Evolutionary conservation across 257 asterid species (phyloP).

Genomic region (Thymus mandschuricus): DNA sequence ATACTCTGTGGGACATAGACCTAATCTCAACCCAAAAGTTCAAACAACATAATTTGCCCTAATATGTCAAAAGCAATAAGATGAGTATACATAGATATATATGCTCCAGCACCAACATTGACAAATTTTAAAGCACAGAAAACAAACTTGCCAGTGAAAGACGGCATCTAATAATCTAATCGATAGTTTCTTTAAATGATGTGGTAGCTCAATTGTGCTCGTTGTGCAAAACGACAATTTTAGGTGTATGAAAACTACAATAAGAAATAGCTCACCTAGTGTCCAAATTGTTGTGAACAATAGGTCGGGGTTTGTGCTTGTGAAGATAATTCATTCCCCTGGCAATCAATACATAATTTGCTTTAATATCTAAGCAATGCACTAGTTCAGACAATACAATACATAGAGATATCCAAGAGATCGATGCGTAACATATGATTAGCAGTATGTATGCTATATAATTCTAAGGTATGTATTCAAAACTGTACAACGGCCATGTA

Average conservation of each 20-base stretch:
- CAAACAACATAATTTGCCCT: neutral
- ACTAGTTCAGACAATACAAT: neutral
- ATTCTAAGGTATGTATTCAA: neutral
- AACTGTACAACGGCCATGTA: neutral
- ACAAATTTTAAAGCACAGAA: neutral
- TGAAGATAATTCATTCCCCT: slow-evolving; percentile 78
- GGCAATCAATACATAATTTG: slow-evolving; percentile 28
- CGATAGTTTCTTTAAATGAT: neutral
- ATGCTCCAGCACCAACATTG: neutral
- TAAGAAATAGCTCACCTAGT: slow-evolving; percentile 39
- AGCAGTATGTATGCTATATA: neutral
- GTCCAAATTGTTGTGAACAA: slow-evolving; percentile 62
- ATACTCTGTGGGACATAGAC: neutral
- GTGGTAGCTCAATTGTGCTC: neutral
- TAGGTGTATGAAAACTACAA: neutral
- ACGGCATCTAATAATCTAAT: neutral
- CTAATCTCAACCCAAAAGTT: neutral
- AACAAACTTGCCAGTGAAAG: neutral
- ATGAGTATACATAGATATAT: neutral
- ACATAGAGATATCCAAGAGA: neutral
- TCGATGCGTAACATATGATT: neutral
- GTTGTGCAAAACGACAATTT: neutral
- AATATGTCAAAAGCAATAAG: neutral
- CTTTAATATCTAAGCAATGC: neutral
- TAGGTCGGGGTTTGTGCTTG: slow-evolving; percentile 65